Evolutionary conservation across 805 yeast species (phyloP), one percentile per base, ranked within the genome.

Genomic region (Kluyveromyces lactis): DNA sequence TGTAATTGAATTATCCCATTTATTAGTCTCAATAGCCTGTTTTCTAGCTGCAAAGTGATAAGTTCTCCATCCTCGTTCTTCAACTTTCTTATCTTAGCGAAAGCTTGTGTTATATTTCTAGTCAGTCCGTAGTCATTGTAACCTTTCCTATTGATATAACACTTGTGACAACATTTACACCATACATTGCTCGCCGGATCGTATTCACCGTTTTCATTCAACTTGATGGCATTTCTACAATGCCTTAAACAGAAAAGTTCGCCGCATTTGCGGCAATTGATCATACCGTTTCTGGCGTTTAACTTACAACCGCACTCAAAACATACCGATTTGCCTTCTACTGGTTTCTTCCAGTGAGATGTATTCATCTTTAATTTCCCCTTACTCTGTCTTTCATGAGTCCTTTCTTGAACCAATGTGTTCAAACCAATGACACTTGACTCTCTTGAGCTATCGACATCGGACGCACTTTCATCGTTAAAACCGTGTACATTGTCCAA

Each of bases 251-350:
- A 86, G 53, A 61, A 85, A 13, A 86, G 56, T 18, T 66, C 52
- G 0, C 95, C 95, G 62, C 95, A 87, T 47, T 72, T 73, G 18
- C 90, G 63, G 58, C 95, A 85, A 55, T 86, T 81, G 2, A 70
- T 58, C 0, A 83, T 19, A 13, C 49, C 52, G 11, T 35, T 41
- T 7, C 31, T 31, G 63, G 71, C 47, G 66, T 67, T 87, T 82
- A 86, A 54, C 77, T 86, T 13, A 59, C 48, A 33, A 73, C 64
- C 0, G 77, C 69, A 36, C 70, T 65, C 26, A 43, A 44, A 27
- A 55, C 69, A 47, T 50, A 63, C 6, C 48, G 52, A 26, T 21
- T 30, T 47, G 36, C 34, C 53, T 28, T 31, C 40, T 33, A 29
- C 36, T 23, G 18, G 40, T 39, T 27, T 44, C 42, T 39, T 49